These are phyloP conservation scores for Amanita rubescens DNA, from an alignment of 768 basidiomycete species.

Conservation along the genomic window DNA sequence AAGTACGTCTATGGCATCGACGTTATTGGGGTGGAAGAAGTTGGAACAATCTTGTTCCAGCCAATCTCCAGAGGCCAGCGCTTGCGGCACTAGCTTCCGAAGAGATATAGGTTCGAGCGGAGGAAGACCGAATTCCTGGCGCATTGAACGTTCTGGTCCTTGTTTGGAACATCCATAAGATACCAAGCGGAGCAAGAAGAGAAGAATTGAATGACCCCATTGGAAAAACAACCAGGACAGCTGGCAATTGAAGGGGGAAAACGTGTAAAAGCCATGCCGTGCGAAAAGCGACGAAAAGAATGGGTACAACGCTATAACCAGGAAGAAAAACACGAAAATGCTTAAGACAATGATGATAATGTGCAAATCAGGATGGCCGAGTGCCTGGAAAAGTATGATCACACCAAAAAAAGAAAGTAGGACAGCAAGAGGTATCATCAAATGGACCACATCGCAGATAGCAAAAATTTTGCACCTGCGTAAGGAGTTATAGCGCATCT, in stretches of 20 bases:
- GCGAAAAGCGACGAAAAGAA: background rate
- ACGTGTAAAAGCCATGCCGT: background rate
- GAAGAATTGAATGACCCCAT: background rate
- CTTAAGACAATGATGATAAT: background rate
- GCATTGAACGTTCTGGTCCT: too few relatives aligned
- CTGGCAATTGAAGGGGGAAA: background rate
- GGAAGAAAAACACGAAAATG: background rate
- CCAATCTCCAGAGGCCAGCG: background rate
- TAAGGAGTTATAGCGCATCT: background rate
- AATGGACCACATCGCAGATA: background rate
- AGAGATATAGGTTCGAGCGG: background rate
- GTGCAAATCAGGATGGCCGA: background rate
- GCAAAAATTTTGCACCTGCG: background rate
- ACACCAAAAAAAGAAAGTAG: background rate
- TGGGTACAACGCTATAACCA: background rate
- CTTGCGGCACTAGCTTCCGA: background rate
- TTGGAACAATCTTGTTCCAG: background rate
- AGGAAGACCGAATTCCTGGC: background rate
- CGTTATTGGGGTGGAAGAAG: background rate
- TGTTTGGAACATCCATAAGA: background rate
- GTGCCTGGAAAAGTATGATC: background rate
- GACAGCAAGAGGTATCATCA: background rate
- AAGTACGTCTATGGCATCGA: background rate
- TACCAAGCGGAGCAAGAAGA: too few relatives aligned
- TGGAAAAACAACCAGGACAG: background rate